Conservation (phyloP, 805 yeast species). For the Candida insectorum region DNA sequence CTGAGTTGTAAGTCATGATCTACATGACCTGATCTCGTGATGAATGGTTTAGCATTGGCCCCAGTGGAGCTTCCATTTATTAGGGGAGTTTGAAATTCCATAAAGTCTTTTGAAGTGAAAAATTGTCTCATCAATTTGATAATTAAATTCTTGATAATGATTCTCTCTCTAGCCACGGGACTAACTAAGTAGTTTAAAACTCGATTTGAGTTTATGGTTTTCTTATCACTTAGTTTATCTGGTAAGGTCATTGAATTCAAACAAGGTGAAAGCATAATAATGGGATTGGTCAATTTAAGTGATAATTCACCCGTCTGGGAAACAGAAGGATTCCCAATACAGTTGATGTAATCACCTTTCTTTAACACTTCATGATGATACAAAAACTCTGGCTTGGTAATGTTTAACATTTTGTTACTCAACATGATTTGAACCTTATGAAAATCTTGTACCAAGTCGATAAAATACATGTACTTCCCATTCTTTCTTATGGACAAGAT, state of each 20-base stretch:
- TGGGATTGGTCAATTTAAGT: conserved; percentile 49
- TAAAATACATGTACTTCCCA: conserved; percentile 65
- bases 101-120: conserved; percentile 51
- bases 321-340: conserved; percentile 67
- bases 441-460: conserved; percentile 66
- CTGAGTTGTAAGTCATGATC: conserved; percentile 50
- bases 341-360: conserved; percentile 69
- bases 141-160: conserved; percentile 53
- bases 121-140: conserved; percentile 55
- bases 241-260: conserved; percentile 48
- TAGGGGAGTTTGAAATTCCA: conserved; percentile 90
- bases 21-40: conserved; percentile 37
- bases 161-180: conserved; percentile 42
- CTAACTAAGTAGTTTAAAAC: conserved; percentile 73
- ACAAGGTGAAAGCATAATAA: conserved; percentile 62
- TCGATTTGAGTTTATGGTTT: conserved; percentile 60
- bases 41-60: conserved; percentile 89
- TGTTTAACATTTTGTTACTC: conserved; percentile 45
- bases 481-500: conserved; percentile 56
- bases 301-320: conserved; percentile 81
- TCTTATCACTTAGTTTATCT: conserved; percentile 48
- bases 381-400: conserved; percentile 42
- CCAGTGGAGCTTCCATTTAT: conserved; percentile 75
- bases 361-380: conserved; percentile 43
- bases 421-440: conserved; percentile 59